Evolutionary conservation across 2,329 filamentous ascomycete genomes (phyloP).

Genomic region (Pleoardoris graminearum): DNA sequence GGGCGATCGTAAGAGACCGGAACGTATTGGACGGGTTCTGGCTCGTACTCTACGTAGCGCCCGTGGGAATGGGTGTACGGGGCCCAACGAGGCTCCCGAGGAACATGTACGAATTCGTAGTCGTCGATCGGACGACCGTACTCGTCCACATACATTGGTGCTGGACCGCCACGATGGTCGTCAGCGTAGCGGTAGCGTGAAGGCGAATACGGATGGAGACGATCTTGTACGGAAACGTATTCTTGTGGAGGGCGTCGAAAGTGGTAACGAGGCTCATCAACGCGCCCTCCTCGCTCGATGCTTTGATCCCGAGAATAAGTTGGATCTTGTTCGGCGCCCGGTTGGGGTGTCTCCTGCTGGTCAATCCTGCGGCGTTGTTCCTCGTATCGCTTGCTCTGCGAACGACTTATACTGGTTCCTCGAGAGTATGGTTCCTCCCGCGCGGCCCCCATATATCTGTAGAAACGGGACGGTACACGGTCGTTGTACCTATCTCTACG

Average conservation of each 20-base stretch:
- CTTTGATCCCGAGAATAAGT: slow-evolving; percentile 40
- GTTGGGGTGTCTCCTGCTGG: slow-evolving; percentile 43
- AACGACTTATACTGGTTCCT: slow-evolving; percentile 39
- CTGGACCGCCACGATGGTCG: slow-evolving; percentile 16
- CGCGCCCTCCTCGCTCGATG: slow-evolving; percentile 29
- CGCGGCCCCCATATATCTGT: slow-evolving; percentile 40
- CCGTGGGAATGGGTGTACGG: slow-evolving; percentile 27
- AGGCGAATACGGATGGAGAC: slow-evolving; percentile 33
- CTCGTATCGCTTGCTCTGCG: slow-evolving; percentile 42
- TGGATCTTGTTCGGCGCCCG: slow-evolving; percentile 32
- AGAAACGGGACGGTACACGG: slow-evolving; percentile 40
- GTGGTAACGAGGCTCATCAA: slow-evolving; percentile 31
- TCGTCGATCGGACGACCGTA: slow-evolving; percentile 35
- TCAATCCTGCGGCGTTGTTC: slow-evolving; percentile 42
- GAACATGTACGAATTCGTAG: slow-evolving; percentile 39
- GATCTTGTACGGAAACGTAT: slow-evolving; percentile 42
- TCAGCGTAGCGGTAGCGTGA: slow-evolving; percentile 33
- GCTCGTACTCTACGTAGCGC: slow-evolving; percentile 31
- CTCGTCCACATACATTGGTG: slow-evolving; percentile 39
- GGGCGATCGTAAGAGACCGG: slow-evolving; percentile 35
- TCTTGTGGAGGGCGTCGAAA: slow-evolving; percentile 29
- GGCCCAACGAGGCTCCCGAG: slow-evolving; percentile 27
- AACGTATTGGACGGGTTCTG: slow-evolving; percentile 35
- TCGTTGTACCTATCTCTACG: slow-evolving; percentile 39
- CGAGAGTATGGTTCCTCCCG: slow-evolving; percentile 43